phyloP scores from a whole-genome alignment of 306 rosid species.

The Begonia loranthoides region DNA sequence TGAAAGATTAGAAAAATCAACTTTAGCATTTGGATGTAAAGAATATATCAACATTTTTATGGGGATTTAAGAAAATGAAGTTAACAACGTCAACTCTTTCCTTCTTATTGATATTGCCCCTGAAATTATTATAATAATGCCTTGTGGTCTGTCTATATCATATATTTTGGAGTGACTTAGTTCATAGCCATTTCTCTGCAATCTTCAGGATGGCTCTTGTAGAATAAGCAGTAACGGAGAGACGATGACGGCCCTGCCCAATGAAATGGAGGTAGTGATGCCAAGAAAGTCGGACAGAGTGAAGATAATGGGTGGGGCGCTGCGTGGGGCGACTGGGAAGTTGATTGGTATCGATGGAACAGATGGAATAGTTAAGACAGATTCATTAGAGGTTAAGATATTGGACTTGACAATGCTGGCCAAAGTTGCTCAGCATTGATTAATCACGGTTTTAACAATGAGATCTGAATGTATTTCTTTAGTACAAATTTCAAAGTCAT shows the following conservation, averaged over 20 bases:
- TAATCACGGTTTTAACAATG: too few relatives aligned
- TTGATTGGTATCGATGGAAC: constrained; percentile 96
- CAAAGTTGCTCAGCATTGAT: constrained; percentile 40
- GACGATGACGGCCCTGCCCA: constrained; percentile 39
- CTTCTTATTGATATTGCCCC: too few relatives aligned
- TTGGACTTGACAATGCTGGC: constrained; percentile 76
- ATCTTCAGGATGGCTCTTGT: constrained; percentile 73
- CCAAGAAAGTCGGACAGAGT: constrained; percentile 77
- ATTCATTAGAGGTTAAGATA: constrained; percentile 89
- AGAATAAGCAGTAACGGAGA: constrained; percentile 69
- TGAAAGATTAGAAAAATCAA: too few relatives aligned
- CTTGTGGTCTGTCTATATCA: too few relatives aligned
- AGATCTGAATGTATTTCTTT: too few relatives aligned
- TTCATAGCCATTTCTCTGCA: background rate
- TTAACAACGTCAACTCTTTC: too few relatives aligned
- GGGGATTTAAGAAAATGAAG: too few relatives aligned
- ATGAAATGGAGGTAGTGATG: constrained; percentile 67
- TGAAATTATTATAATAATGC: too few relatives aligned
- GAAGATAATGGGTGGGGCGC: constrained; percentile 75
- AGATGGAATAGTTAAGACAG: constrained; percentile 93
- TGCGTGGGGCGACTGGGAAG: constrained; percentile 90
- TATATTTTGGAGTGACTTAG: too few relatives aligned
- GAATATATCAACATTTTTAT: too few relatives aligned
- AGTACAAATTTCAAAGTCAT: too few relatives aligned
- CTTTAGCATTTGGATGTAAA: too few relatives aligned